These are phyloP conservation scores for Yamadazyma insecticola DNA, from an alignment of 805 yeast species.

Conservation along the genomic window DNA sequence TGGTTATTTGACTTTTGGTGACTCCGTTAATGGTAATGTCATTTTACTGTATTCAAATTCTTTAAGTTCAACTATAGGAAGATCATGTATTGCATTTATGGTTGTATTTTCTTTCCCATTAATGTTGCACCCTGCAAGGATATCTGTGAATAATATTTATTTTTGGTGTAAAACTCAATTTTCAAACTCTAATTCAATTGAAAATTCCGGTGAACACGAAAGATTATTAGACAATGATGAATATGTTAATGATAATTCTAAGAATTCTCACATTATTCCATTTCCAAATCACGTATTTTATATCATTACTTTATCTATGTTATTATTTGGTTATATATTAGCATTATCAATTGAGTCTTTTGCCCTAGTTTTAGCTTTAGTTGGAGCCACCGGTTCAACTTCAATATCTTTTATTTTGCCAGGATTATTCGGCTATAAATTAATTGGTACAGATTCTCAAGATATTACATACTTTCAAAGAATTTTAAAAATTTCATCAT, in stretches of 20 bases:
- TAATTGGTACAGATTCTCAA: slow-evolving; percentile 31
- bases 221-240: slow-evolving; percentile 1
- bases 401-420: slow-evolving; percentile 75
- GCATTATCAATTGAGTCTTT: slow-evolving; percentile 61
- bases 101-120: slow-evolving; percentile 71
- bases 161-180: slow-evolving; percentile 51
- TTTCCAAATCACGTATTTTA: slow-evolving; percentile 45
- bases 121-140: slow-evolving; percentile 76
- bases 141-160: slow-evolving; percentile 55
- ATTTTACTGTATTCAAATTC: slow-evolving; percentile 59
- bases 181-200: neutral
- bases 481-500: slow-evolving; percentile 31
- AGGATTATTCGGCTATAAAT: slow-evolving; percentile 67
- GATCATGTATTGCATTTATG: slow-evolving; percentile 63
- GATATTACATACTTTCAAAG: slow-evolving; percentile 21
- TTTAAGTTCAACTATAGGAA: slow-evolving; percentile 49
- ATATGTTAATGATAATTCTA: slow-evolving; percentile 20
- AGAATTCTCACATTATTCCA: slow-evolving; percentile 44
- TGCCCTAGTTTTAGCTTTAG: slow-evolving; percentile 65
- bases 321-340: slow-evolving; percentile 44
- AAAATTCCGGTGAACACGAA: slow-evolving; percentile 1
- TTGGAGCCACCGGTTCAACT: slow-evolving; percentile 83
- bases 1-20: slow-evolving; percentile 85
- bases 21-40: slow-evolving; percentile 59
- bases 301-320: slow-evolving; percentile 43